Base-by-base conservation (phyloP, 164 flowering plant species). In the Stephania japonica region DNA sequence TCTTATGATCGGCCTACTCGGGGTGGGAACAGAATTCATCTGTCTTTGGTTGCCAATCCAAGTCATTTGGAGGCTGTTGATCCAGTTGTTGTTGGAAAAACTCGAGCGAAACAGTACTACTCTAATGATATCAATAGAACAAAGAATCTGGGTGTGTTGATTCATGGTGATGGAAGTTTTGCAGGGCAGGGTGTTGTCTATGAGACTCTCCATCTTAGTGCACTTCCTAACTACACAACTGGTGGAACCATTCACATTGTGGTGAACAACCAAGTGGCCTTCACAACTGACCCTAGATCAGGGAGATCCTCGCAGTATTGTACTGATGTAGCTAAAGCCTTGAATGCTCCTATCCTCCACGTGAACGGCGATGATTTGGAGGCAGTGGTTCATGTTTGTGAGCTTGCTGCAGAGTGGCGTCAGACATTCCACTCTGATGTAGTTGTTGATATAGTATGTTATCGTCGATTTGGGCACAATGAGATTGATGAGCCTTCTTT, bases 81-180 rank as follows among this genome's bases (percentile, higher is more conserved):
- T 74, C 98, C 99, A 38, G 89, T 95, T 71, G 97, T 95, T 75
- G 77, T 95, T 66, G 99, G 99, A n/a, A 95, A 95, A 83, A 88
- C 97, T 74, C 86, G 99, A 78, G 98, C 94, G 9, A 95, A 95
- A 69, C 99, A 95, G 62, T 95, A 89, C 76, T 95, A 87, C 78
- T 91, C 97, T 0, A 88, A 91, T 83, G 99, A 95, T 81, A 72
- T 63, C 7, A 88, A 89, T 24, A 85, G 99, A 78, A 95, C 87
- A 42, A 93, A 86, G 79, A 91, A 93, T 79, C 78, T 95, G 92
- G 98, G 89, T 62, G 56, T 95, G 56, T 82, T 95, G 81, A 90
- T 95, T 76, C 99, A 95, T 81, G 99, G 99, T 10, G 99, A 95
- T 85, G 99, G 99, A 78, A 95, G 99, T 77, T 95, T 95, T 86